phyloP scores from a whole-genome alignment of 306 rosid species.

The Alnus rubra region DNA sequence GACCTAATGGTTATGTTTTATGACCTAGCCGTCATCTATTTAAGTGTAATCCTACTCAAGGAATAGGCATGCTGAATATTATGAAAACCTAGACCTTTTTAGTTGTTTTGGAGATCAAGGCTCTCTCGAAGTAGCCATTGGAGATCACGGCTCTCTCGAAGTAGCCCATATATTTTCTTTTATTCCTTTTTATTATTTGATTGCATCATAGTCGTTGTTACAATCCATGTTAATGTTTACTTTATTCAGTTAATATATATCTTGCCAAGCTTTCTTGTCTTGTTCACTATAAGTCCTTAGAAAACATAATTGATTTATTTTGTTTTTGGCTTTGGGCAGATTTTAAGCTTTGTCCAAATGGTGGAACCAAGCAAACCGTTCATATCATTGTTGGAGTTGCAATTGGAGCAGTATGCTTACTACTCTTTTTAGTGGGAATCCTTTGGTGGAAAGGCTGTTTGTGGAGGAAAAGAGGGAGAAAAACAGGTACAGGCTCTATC shows the following conservation, averaged over 20 bases:
- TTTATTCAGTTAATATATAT: background rate
- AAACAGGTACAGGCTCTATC: constrained; percentile 33
- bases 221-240: background rate
- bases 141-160: too few relatives aligned
- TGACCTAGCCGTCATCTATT: too few relatives aligned
- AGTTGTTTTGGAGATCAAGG: too few relatives aligned
- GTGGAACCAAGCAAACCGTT: constrained; percentile 34
- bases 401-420: constrained; percentile 43
- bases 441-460: constrained; percentile 54
- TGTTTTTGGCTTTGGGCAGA: constrained; percentile 34
- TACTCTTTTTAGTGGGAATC: constrained; percentile 45
- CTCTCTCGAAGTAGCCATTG: too few relatives aligned
- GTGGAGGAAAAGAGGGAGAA: constrained; percentile 23
- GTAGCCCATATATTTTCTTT: too few relatives aligned
- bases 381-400: constrained; percentile 32
- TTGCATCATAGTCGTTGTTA: too few relatives aligned
- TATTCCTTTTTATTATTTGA: too few relatives aligned
- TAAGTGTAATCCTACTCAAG: too few relatives aligned
- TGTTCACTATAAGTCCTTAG: background rate
- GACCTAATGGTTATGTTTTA: too few relatives aligned
- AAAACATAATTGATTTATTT: background rate
- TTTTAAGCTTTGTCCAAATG: constrained; percentile 44
- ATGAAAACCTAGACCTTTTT: too few relatives aligned
- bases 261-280: background rate
- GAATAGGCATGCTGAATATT: too few relatives aligned